Evolutionary conservation across 2,329 filamentous ascomycete genomes (phyloP), one percentile per base, ranked within the genome.

Genomic region (Phialophora verrucosa): DNA sequence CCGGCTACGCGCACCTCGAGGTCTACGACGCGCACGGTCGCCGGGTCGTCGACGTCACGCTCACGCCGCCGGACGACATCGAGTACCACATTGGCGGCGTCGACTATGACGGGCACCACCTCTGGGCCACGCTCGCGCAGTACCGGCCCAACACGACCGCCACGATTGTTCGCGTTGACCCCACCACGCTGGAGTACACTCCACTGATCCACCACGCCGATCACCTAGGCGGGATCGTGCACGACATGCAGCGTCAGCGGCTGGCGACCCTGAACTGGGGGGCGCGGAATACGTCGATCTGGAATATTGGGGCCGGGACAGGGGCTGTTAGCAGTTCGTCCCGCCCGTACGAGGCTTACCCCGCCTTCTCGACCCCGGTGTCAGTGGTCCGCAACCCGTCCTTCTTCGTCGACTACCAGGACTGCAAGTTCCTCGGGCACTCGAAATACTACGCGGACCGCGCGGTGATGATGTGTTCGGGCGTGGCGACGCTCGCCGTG

Each of bases 341-440:
- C 59, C 59, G 6, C 44, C 14, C 42, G 12, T 67, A 69, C 23
- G 64, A 59, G 20, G 54, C 59, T 5, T 74, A 71, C 58, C 62
- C 69, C 0, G 55, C 63, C 6, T 76, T 77, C 59, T 73, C 72
- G 0, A 35, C 62, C 1, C 76, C 76, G 0, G 47, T 67, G 29
- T 64, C 56, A 5, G 67, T 70, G 14, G 69, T 73, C 6, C 65
- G 70, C 6, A 83, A 83, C 58, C 81, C 81, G 0, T 79, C 75
- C 42, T 77, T 81, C 69, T 84, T 78, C 71, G 72, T 81, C 62
- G 83, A 84, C 66, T 84, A 84, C 70, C 82, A 84, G 72, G 83
- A 84, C 75, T 84, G 82, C 75, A 84, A 84, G 70, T 83, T 79
- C 72, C 74, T 84, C 0, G 83, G 82, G 3, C 78, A 77, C 68